phyloP scores from a whole-genome alignment of 257 asterid genomes.

The Apocynum venetum region DNA sequence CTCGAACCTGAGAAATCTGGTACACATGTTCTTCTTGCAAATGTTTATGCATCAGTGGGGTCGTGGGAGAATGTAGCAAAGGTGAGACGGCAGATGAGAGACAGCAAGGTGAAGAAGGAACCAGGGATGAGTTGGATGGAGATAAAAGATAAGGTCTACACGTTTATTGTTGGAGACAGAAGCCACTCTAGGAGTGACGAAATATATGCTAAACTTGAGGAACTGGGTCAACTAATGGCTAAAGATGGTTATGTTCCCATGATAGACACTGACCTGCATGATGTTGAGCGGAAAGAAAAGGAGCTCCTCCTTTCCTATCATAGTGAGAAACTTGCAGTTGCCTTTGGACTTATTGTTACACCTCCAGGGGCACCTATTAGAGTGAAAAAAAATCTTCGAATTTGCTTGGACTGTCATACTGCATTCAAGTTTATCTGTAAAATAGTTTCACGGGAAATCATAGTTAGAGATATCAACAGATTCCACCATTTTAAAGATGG shows the following conservation, averaged over 20 bases:
- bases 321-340: constrained; percentile 85
- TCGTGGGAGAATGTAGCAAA: constrained; percentile 59
- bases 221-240: constrained; percentile 49
- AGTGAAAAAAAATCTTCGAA: constrained; percentile 76
- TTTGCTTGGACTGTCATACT: constrained; percentile 76
- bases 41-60: constrained; percentile 66
- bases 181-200: constrained; percentile 52
- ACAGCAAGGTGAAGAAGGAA: constrained; percentile 66
- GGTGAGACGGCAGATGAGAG: constrained; percentile 58
- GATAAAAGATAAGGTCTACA: constrained; percentile 55
- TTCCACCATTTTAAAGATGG: constrained; percentile 82
- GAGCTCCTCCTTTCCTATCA: constrained; percentile 60
- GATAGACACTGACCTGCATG: constrained; percentile 60
- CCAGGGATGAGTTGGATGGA: constrained; percentile 92
- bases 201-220: constrained; percentile 64
- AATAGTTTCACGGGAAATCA: constrained; percentile 58
- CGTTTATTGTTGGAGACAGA: constrained; percentile 72
- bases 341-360: constrained; percentile 62
- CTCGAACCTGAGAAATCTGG: constrained; percentile 75
- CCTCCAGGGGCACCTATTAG: constrained; percentile 66
- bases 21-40: constrained; percentile 68
- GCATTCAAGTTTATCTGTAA: constrained; percentile 67
- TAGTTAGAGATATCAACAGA: constrained; percentile 66
- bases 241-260: constrained; percentile 69
- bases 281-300: constrained; percentile 56